These are phyloP conservation scores for Pythium dissotocum DNA, from an alignment of 352 stramenopile species.

Conservation along the genomic window DNA sequence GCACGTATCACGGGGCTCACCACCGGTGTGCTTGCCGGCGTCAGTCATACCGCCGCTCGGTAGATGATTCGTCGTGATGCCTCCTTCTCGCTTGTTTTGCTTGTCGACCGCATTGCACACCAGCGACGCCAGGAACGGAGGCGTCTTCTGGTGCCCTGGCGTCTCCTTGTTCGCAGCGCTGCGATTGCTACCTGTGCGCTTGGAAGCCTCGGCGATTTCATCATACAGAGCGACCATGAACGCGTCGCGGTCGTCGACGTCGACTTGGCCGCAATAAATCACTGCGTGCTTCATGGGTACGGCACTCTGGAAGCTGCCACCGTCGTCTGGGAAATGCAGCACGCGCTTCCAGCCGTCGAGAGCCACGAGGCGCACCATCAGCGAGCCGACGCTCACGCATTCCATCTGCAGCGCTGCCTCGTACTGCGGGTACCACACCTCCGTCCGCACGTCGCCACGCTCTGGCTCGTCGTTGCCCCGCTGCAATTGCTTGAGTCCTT, in stretches of 20 bases:
- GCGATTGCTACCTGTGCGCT: slow-evolving; percentile 23
- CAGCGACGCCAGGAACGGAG: slow-evolving; percentile 43
- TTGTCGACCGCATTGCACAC: slow-evolving; percentile 17
- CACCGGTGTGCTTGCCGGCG: slow-evolving; percentile 47
- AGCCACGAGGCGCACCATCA: slow-evolving; percentile 41
- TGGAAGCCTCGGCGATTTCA: slow-evolving; percentile 32
- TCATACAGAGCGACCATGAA: slow-evolving; percentile 8
- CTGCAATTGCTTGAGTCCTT: neutral
- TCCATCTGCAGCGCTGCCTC: slow-evolving; percentile 39
- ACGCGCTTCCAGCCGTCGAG: slow-evolving; percentile 39
- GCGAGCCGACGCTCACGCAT: slow-evolving; percentile 10
- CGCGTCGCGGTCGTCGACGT: slow-evolving; percentile 2
- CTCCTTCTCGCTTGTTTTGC: neutral
- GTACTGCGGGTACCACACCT: slow-evolving; percentile 45
- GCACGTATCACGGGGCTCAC: slow-evolving; percentile 38
- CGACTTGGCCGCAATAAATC: slow-evolving; percentile 33
- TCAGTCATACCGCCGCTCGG: slow-evolving; percentile 40
- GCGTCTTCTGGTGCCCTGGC: slow-evolving; percentile 45
- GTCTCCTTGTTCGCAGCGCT: slow-evolving; percentile 34
- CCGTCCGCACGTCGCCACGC: slow-evolving; percentile 2
- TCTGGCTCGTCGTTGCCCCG: neutral
- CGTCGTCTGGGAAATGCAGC: slow-evolving; percentile 34
- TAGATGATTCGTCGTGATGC: neutral
- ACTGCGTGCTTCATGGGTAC: slow-evolving; percentile 28
- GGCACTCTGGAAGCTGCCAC: slow-evolving; percentile 36